phyloP scores from a whole-genome alignment of 345 rosid genomes.

The Eucalyptus pumila region DNA sequence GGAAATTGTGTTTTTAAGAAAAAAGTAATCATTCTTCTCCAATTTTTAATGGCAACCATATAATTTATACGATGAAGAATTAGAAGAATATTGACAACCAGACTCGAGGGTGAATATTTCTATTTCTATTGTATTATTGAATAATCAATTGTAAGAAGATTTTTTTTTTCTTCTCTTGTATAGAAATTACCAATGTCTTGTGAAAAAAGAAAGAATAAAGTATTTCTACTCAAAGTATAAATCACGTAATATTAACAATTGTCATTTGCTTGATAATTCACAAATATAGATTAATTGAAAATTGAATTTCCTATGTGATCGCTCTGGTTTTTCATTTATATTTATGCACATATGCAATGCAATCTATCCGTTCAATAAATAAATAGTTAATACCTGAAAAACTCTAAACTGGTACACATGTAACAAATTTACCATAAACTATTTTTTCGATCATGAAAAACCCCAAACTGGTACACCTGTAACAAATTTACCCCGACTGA shows the following conservation, averaged over 20 bases:
- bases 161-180: background rate
- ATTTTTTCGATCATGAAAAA: too few relatives aligned
- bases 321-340: background rate
- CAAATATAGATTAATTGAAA: background rate
- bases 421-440: too few relatives aligned
- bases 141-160: background rate
- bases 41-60: background rate
- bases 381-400: background rate
- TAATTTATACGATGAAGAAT: background rate
- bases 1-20: background rate
- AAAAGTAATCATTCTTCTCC: background rate
- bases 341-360: background rate
- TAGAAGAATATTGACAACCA: background rate
- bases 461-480: accelerated
- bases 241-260: background rate
- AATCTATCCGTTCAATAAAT: background rate
- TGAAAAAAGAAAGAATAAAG: background rate
- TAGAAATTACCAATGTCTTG: background rate
- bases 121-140: background rate
- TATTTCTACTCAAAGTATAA: background rate
- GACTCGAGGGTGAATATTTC: background rate
- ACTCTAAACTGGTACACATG: too few relatives aligned
- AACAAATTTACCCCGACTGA: too few relatives aligned
- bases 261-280: background rate
- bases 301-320: background rate